Evolutionary conservation across 2,329 filamentous ascomycete genomes (phyloP).

Genomic region (Rutstroemia sp.): DNA sequence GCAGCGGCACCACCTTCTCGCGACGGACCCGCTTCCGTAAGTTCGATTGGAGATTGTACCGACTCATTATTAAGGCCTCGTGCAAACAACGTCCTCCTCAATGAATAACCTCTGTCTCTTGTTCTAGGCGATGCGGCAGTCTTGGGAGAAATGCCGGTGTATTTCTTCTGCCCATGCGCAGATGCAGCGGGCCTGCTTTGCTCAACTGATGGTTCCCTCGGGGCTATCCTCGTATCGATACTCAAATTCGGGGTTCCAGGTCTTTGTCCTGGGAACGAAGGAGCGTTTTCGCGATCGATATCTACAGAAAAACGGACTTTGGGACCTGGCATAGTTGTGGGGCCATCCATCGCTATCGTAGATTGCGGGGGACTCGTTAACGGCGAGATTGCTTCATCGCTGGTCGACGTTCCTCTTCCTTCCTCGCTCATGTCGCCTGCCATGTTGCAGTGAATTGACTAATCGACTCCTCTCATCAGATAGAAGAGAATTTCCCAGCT

Average conservation of each 20-base stretch:
- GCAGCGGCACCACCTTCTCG: neutral
- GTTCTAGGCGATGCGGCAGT: slow-evolving; percentile 23
- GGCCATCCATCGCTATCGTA: slow-evolving; percentile 14
- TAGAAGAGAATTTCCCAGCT: neutral
- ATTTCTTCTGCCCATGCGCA: slow-evolving; percentile 5
- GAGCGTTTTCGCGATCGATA: slow-evolving; percentile 15
- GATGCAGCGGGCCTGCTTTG: slow-evolving; percentile 6
- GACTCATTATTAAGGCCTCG: slow-evolving; percentile 34
- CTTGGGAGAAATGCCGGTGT: slow-evolving; percentile 4
- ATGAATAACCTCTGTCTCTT: slow-evolving; percentile 44
- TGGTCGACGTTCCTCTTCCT: slow-evolving; percentile 7
- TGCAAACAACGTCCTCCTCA: slow-evolving; percentile 41
- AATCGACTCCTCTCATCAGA: neutral
- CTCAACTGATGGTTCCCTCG: slow-evolving; percentile 10
- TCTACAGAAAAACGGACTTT: slow-evolving; percentile 27
- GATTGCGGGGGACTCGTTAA: slow-evolving; percentile 13
- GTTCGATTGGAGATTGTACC: slow-evolving; percentile 18
- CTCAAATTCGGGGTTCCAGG: slow-evolving; percentile 15
- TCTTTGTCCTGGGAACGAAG: slow-evolving; percentile 8
- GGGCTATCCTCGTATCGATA: slow-evolving; percentile 16
- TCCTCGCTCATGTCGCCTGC: slow-evolving; percentile 10
- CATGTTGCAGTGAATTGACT: slow-evolving; percentile 11
- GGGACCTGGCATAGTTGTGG: slow-evolving; percentile 12
- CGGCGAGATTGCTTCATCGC: slow-evolving; percentile 1
- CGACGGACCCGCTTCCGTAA: slow-evolving; percentile 17